Percentiles rank a stretch among this genome's conserved stretches.
Conservation (phyloP, 1,139 yeast genomes). For the Geotrichum citri-aurantii region DNA sequence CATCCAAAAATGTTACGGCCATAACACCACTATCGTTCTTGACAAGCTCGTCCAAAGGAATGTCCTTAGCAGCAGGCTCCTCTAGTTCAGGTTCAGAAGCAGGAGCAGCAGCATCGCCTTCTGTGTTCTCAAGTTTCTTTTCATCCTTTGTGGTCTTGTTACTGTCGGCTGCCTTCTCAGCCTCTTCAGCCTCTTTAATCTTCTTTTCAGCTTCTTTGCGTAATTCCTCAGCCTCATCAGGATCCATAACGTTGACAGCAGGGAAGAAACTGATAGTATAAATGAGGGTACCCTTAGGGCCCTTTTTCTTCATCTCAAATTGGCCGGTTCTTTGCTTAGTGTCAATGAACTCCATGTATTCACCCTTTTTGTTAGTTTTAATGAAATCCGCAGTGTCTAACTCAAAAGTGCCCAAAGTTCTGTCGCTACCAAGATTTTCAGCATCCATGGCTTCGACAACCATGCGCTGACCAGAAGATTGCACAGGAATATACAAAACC, state of each 20-base stretch:
- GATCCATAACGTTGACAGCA: conserved; percentile 64
- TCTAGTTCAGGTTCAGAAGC: conserved; percentile 21
- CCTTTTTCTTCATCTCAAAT: conserved; percentile 59
- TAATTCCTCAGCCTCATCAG: conserved; percentile 55
- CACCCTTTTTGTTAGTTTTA: conserved; percentile 59
- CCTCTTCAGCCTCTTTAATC: conserved; percentile 33
- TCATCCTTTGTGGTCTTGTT: conserved; percentile 30
- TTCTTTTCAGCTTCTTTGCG: conserved; percentile 31
- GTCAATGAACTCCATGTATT: conserved; percentile 57
- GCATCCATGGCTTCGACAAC: conserved; percentile 91
- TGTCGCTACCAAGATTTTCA: conserved; percentile 67
- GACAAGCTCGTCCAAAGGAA: conserved; percentile 58
- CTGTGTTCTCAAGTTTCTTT: conserved; percentile 22
- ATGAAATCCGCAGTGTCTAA: conserved; percentile 63
- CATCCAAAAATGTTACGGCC: conserved; percentile 58
- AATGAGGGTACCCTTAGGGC: conserved; percentile 72
- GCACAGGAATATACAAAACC: conserved; percentile 69
- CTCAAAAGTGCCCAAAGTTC: conserved; percentile 79
- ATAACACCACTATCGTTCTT: conserved; percentile 71
- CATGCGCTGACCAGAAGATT: conserved; percentile 74
- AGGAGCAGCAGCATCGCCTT: conserved; percentile 13
- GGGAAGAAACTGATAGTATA: conserved; percentile 82
- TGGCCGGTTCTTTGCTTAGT: conserved; percentile 53
- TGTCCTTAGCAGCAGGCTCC: conserved; percentile 45
- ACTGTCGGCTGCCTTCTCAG: conserved; percentile 29